Conservation (phyloP, 1,139 yeast species). For the Candida pseudocylindracea region DNA sequence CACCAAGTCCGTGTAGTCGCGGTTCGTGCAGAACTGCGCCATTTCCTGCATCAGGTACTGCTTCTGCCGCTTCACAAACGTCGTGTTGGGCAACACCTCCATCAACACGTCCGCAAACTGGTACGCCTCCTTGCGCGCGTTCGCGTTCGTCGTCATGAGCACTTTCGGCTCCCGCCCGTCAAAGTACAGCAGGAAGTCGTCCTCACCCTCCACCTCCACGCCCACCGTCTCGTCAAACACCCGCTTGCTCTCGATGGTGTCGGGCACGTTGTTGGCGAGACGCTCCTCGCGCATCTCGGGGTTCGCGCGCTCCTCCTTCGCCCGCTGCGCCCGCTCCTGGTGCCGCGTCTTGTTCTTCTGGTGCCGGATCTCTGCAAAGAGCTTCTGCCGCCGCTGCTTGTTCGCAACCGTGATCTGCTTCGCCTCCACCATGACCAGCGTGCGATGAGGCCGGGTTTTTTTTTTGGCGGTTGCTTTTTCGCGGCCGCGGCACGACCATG, state of each 20-base stretch:
- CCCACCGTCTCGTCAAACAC: slow-evolving; percentile 78
- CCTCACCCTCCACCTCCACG: slow-evolving; percentile 59
- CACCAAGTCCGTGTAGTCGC: slow-evolving; percentile 72
- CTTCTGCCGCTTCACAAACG: slow-evolving; percentile 70
- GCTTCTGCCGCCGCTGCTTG: slow-evolving; percentile 60
- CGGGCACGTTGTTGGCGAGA: slow-evolving; percentile 58
- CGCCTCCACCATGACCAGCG: slow-evolving; percentile 4
- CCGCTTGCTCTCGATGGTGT: slow-evolving; percentile 74
- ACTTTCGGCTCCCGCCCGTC: slow-evolving; percentile 50
- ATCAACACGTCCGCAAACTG: slow-evolving; percentile 74
- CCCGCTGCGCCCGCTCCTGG: slow-evolving; percentile 50
- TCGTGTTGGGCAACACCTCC: slow-evolving; percentile 68
- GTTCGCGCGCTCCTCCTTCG: slow-evolving; percentile 62
- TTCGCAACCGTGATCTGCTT: slow-evolving; percentile 32
- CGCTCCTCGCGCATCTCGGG: slow-evolving; percentile 71
- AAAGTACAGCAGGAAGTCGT: slow-evolving; percentile 52
- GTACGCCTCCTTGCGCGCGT: slow-evolving; percentile 73
- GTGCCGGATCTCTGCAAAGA: slow-evolving; percentile 53
- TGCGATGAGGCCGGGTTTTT: background rate
- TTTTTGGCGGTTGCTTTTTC: background rate
- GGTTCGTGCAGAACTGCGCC: slow-evolving; percentile 55
- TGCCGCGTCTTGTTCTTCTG: slow-evolving; percentile 62
- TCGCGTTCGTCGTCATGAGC: slow-evolving; percentile 67
- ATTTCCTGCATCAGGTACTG: slow-evolving; percentile 74
- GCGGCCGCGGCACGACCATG: background rate